Evolutionary conservation across 352 stramenopile genomes (phyloP).

Genomic region (Pythium utonaiense): DNA sequence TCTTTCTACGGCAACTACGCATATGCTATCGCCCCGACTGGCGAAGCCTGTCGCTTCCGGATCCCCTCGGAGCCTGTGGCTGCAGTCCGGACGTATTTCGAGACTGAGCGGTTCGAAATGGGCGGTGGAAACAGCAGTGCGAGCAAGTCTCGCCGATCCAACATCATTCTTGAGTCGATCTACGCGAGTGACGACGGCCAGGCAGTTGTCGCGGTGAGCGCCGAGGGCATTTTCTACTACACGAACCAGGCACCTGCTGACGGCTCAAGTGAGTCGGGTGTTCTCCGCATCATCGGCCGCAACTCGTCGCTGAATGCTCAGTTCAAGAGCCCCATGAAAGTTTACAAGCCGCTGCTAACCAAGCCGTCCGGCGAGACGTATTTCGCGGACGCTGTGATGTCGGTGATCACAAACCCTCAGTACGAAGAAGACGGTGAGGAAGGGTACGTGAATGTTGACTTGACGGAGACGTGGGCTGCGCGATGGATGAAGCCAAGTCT

Average conservation of each 20-base stretch:
- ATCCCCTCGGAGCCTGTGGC: slow-evolving; percentile 23
- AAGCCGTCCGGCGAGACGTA: slow-evolving; percentile 9
- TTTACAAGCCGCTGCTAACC: slow-evolving; percentile 43
- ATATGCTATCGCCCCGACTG: slow-evolving; percentile 63
- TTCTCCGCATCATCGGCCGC: slow-evolving; percentile 58
- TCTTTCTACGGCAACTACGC: slow-evolving; percentile 56
- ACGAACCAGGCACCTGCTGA: slow-evolving; percentile 31
- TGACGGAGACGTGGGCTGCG: slow-evolving; percentile 55
- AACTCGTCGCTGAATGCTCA: slow-evolving; percentile 62
- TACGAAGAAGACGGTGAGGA: slow-evolving; percentile 42
- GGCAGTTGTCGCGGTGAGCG: slow-evolving; percentile 54
- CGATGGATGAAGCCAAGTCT: slow-evolving; percentile 70
- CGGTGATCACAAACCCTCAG: slow-evolving; percentile 62
- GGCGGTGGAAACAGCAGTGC: slow-evolving; percentile 23
- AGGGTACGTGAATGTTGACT: slow-evolving; percentile 74
- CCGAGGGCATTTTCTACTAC: slow-evolving; percentile 77
- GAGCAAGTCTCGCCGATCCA: slow-evolving; percentile 66
- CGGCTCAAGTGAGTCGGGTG: not conserved
- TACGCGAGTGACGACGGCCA: slow-evolving; percentile 64
- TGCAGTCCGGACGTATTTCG: slow-evolving; percentile 44
- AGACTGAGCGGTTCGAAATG: slow-evolving; percentile 63
- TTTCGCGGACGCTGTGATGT: slow-evolving; percentile 53
- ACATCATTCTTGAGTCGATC: slow-evolving; percentile 64
- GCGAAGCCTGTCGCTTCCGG: slow-evolving; percentile 59
- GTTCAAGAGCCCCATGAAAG: slow-evolving; percentile 71